Percentiles rank a stretch among this genome's conserved stretches.
Evolutionary conservation across 768 basidiomycete species (phyloP).

Genomic region (Tylopilus rubrobrunneus): DNA sequence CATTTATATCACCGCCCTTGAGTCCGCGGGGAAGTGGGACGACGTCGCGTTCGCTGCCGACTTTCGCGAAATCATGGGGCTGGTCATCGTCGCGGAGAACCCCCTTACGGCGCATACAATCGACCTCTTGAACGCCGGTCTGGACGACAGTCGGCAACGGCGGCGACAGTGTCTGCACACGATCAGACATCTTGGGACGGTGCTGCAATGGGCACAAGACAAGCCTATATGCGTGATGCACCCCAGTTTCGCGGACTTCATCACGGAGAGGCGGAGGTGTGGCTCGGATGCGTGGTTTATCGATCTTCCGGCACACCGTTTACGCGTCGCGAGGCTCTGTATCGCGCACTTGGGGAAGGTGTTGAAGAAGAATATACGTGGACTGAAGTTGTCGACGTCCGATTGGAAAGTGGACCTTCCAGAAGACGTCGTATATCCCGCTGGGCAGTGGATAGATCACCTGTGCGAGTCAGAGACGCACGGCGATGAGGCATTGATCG

Average conservation of each 20-base stretch:
- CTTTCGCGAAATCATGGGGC: conserved; percentile 31
- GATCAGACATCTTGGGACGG: conserved; percentile 23
- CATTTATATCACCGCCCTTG: conserved; percentile 31
- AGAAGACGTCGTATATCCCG: conserved; percentile 26
- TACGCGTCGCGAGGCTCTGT: conserved; percentile 25
- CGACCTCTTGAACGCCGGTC: conserved; percentile 24
- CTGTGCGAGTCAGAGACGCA: conserved; percentile 14
- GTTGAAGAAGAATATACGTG: conserved; percentile 26
- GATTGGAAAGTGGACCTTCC: conserved; percentile 15
- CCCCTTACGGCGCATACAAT: conserved; percentile 25
- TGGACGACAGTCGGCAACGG: conserved; percentile 9
- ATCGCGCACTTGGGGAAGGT: conserved; percentile 11
- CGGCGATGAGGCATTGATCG: conserved; percentile 4
- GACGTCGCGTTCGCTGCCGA: conserved; percentile 26
- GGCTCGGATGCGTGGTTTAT: conserved; percentile 28
- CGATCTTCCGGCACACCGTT: conserved; percentile 19
- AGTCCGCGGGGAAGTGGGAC: conserved; percentile 29
- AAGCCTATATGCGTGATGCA: conserved; percentile 31
- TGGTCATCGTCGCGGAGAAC: conserved; percentile 28
- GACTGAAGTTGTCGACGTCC: conserved; percentile 17
- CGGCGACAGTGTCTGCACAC: conserved; percentile 30
- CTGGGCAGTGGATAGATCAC: conserved; percentile 29
- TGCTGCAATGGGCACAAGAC: conserved; percentile 27
- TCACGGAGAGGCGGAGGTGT: conserved; percentile 29
- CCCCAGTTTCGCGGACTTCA: conserved; percentile 33